Evolutionary conservation across 2,329 filamentous ascomycete species (phyloP), one percentile per base, ranked within the genome.

Genomic region (Knufia petricola): DNA sequence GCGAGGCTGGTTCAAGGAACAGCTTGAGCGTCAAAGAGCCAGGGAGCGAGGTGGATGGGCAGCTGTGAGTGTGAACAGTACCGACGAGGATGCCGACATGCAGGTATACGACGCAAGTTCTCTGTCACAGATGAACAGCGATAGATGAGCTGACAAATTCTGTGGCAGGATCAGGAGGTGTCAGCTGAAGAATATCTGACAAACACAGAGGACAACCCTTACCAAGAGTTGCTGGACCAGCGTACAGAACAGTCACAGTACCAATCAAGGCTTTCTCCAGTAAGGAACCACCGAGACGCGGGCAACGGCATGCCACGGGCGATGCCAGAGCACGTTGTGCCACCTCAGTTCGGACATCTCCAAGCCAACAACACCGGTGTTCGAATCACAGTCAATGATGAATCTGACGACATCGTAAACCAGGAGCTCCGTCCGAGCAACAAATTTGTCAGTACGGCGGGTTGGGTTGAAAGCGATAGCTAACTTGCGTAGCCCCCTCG

Each of bases 381-480:
- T 3, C 20, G 8, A 21, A 21, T 46, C 23, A 47, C 34, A n/a
- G 31, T 47, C 21, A 47, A 26, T 13, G 44, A 47, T 20, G 44
- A 26, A n/a, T 39, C 44, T 2, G 32, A 28, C 17, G 34, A 47
- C 19, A 30, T 47, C 12, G 44, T 47, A 9, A 20, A 47, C 17
- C 19, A 20, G 7, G 20, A 38, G 12, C 36, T 24, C 21, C 19
- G 20, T 13, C 13, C 32, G 13, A 47, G 23, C 32, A 38, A 30
- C 23, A 31, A 28, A 47, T 47, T 23, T 17, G 44, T 47, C 28
- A 30, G 44, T 47, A 15, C 39, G 13, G 19, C 28, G 24, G 21
- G 23, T n/a, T 6, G 6, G 13, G 20, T 24, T n/a, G 9, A 19
- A 23, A 8, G 42, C 2, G 3, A 24, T 10, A 13, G 17, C 42